These are phyloP conservation scores for Rhodomyrtus tomentosa DNA, from an alignment of 345 rosid genomes.

Conservation along the genomic window DNA sequence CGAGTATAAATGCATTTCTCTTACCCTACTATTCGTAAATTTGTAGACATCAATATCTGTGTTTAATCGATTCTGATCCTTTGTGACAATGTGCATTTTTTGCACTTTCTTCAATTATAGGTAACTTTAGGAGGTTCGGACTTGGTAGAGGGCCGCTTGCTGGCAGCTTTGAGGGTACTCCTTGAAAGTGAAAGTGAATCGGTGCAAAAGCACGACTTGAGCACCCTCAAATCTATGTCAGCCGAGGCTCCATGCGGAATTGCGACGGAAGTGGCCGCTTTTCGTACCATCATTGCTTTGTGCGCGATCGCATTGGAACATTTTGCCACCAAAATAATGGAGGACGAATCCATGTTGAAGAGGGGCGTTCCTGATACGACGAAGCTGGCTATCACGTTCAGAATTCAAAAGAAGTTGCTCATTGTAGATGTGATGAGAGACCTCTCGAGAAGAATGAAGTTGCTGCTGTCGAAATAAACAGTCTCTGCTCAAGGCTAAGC, in stretches of 20 bases:
- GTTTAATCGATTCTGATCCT: background rate
- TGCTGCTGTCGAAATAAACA: conserved; percentile 26
- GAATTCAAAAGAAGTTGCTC: conserved; percentile 68
- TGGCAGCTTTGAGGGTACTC: conserved; percentile 66
- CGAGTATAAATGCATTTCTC: background rate
- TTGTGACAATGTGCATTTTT: background rate
- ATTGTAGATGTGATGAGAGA: conserved; percentile 63
- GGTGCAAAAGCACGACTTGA: conserved; percentile 46
- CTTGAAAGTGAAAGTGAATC: conserved; percentile 29
- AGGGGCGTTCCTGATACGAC: conserved; percentile 43
- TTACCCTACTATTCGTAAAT: background rate
- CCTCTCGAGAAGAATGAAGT: conserved; percentile 41
- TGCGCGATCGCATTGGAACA: conserved; percentile 64
- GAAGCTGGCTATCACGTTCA: conserved; percentile 46
- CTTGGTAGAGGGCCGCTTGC: conserved; percentile 55
- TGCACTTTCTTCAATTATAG: conserved; percentile 11
- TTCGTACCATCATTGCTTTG: conserved; percentile 55
- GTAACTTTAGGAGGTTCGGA: conserved; percentile 66
- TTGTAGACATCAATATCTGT: background rate
- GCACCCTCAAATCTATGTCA: conserved; percentile 46
- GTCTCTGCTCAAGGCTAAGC: conserved; percentile 14
- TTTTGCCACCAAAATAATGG: conserved; percentile 77
- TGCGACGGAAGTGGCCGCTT: conserved; percentile 41
- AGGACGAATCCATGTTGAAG: conserved; percentile 54
- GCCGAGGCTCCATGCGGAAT: conserved; percentile 63